Conservation (phyloP, 1,139 yeast species). For the Suhomyces kunorum region DNA sequence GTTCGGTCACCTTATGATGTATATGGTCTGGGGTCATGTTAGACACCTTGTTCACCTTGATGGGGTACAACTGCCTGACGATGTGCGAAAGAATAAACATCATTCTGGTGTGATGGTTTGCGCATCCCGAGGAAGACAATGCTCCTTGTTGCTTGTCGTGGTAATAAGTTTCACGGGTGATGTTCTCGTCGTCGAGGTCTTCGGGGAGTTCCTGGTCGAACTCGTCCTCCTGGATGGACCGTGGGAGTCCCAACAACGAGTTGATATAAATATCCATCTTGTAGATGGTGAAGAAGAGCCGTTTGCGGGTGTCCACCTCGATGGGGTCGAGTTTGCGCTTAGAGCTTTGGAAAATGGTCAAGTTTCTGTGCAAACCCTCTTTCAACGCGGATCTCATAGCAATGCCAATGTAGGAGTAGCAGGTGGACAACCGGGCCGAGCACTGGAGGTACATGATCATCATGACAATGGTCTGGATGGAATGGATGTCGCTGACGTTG, state of each 20-base stretch:
- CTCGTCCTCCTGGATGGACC: constrained; percentile 73
- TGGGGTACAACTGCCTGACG: constrained; percentile 46
- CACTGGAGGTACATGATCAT: constrained; percentile 81
- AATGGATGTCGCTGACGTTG: constrained; percentile 48
- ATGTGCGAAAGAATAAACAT: constrained; percentile 51
- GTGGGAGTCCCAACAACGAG: constrained; percentile 85
- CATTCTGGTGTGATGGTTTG: constrained; percentile 80
- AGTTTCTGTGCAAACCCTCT: constrained; percentile 83
- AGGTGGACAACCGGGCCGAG: constrained; percentile 84
- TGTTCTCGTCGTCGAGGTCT: constrained; percentile 84
- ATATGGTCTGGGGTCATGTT: constrained; percentile 39
- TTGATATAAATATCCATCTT: constrained; percentile 91
- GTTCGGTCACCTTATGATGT: constrained; percentile 65
- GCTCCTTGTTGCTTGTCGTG: constrained; percentile 41
- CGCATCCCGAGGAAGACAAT: constrained; percentile 75
- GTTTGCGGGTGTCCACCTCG: constrained; percentile 80
- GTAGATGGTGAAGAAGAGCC: constrained; percentile 85
- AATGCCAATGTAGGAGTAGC: constrained; percentile 91
- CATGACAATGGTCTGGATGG: constrained; percentile 71
- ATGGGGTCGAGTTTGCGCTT: constrained; percentile 66
- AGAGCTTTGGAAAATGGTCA: constrained; percentile 53
- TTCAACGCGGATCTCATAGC: constrained; percentile 84
- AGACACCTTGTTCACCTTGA: constrained; percentile 30
- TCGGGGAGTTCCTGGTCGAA: constrained; percentile 86
- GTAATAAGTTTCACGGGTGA: constrained; percentile 62